Evolutionary conservation across 352 stramenopile genomes (phyloP).

Genomic region (Elongisporangium prolatum): DNA sequence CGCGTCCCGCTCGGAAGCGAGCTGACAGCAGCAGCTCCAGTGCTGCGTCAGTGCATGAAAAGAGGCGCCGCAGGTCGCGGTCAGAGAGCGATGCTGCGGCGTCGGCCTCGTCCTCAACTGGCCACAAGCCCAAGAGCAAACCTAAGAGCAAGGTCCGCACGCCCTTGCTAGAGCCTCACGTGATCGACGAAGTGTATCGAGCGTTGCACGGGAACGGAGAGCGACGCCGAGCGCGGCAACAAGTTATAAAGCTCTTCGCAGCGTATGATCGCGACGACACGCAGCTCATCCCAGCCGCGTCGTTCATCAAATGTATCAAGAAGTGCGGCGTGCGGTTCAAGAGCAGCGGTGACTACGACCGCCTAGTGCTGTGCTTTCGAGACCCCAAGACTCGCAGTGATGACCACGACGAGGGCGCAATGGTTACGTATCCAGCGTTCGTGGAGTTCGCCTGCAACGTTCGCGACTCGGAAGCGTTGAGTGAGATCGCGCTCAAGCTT

Average conservation of each 20-base stretch:
- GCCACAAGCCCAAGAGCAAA: constrained; percentile 6
- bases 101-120: too few relatives aligned
- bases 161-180: constrained; percentile 32
- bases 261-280: constrained; percentile 39
- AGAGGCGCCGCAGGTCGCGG: constrained; percentile 11
- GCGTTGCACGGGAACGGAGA: constrained; percentile 34
- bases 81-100: constrained; percentile 5
- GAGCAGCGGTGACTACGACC: constrained; percentile 25
- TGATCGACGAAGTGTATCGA: constrained; percentile 51
- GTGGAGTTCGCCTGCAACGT: constrained; percentile 67
- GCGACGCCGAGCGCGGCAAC: constrained; percentile 27
- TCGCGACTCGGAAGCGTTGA: constrained; percentile 56
- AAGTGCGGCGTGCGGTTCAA: constrained; percentile 51
- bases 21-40: too few relatives aligned
- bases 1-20: too few relatives aligned
- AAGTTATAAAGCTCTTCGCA: constrained; percentile 45
- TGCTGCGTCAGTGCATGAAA: too few relatives aligned
- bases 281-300: constrained; percentile 25
- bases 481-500: constrained; percentile 41
- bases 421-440: constrained; percentile 53
- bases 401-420: constrained; percentile 6
- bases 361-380: constrained; percentile 37
- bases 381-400: background rate
- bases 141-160: constrained; percentile 24
- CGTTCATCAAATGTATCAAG: constrained; percentile 55